Evolutionary conservation across 1,284 basidiomycete species (phyloP), one percentile per base, ranked within the genome.

Genomic region (Cryptococcus floricola): DNA sequence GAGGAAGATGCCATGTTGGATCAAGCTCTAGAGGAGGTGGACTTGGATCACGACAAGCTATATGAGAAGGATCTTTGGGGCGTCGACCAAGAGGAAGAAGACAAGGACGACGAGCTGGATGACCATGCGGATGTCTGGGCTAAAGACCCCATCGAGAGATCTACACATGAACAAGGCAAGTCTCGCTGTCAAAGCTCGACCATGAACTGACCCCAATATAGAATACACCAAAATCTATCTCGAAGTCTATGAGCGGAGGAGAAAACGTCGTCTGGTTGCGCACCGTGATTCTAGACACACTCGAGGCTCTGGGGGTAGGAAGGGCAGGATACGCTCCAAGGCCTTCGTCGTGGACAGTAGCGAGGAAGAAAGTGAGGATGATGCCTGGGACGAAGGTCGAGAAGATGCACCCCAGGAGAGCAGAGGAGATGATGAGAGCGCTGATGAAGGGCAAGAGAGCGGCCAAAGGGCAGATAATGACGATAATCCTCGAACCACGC

Each of bases 1-100:
- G 39, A 43, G 12, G 51, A 56, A 34, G 59, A 59, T 38, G 23
- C 18, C 13, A 37, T 50, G 16, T 41, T 63, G 5, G 59, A 63
- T 37, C 16, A 18, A 6, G 50, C 56, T 8, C 46, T 55, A 19
- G 44, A 60, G n/a, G 44, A 39, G 28, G 34, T 63, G 48, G 61
- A 63, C 41, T 19, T 49, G 31, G 41, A 34, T 9, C 54, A 58
- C 25, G 61, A 63, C 48, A 37, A n/a, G 47, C 19, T 48, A 7
- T 53, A 52, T 34, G 61, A 63, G 34, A 37, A 37, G 8, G 46
- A 16, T 1, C 37, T 63, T 5, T 54, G 53, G 58, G 39, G 25
- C 3, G 49, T 49, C 12, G 1, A 34, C 10, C n/a, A 53, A 38
- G 37, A 39, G n/a, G 31, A 19, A 16, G 39, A 48, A 18, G 23